Conservation (phyloP, 768 basidiomycete genomes). For the Lactarius psammicola region DNA sequence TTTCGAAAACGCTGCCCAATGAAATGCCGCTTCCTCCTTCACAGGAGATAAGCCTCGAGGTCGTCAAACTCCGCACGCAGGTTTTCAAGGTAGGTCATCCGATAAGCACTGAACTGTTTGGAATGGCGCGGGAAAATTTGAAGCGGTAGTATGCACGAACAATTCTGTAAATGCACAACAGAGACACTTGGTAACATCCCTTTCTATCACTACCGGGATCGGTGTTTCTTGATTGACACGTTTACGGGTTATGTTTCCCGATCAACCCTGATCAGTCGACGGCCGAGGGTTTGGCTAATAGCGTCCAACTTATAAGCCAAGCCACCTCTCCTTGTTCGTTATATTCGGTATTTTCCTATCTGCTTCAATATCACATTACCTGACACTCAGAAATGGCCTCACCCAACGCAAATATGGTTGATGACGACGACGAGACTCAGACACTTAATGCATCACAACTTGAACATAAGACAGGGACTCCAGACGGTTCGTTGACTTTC, state of each 20-base stretch:
- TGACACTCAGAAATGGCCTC: not conserved
- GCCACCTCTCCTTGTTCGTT: not conserved
- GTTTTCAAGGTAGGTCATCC: too few relatives aligned
- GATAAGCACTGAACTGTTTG: too few relatives aligned
- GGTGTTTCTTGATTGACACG: not conserved
- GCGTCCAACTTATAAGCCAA: not conserved
- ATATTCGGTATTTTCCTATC: not conserved
- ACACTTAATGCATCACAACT: not conserved
- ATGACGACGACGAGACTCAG: not conserved
- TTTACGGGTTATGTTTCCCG: not conserved
- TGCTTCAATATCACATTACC: not conserved
- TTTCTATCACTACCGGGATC: not conserved
- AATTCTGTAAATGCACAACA: not conserved
- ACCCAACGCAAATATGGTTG: not conserved
- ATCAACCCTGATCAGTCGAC: too few relatives aligned
- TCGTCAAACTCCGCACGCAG: too few relatives aligned
- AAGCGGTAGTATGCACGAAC: not conserved
- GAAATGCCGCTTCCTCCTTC: too few relatives aligned
- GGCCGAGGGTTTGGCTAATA: not conserved
- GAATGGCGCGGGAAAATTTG: too few relatives aligned
- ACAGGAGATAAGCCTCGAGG: too few relatives aligned
- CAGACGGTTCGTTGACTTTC: not conserved
- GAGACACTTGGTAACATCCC: not conserved
- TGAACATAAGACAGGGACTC: not conserved
- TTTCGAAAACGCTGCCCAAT: too few relatives aligned